Percentiles rank a stretch among this genome's conserved stretches.
phyloP scores from a whole-genome alignment of 805 yeast genomes.

The Spathaspora arborariae region DNA sequence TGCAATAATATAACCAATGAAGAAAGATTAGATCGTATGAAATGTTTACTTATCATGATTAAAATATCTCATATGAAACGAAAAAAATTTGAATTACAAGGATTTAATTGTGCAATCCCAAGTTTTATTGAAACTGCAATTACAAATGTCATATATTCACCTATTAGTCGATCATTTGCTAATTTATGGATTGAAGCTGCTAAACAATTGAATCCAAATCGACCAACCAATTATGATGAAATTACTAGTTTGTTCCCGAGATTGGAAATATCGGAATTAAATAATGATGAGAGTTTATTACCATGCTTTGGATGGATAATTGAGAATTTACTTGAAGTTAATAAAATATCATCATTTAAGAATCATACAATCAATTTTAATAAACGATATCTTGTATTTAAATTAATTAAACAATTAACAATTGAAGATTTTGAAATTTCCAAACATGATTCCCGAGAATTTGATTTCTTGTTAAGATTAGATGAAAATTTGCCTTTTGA shows the following conservation, averaged over 20 bases:
- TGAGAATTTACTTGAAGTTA: conserved; percentile 66
- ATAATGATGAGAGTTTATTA: conserved; percentile 47
- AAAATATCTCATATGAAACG: conserved; percentile 67
- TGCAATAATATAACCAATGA: conserved; percentile 55
- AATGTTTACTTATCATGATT: conserved; percentile 59
- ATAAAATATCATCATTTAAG: conserved; percentile 69
- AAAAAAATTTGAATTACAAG: conserved; percentile 44
- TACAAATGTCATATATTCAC: conserved; percentile 68
- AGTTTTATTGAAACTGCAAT: conserved; percentile 82
- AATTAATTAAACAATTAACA: conserved; percentile 34
- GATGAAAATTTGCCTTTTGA: conserved; percentile 40
- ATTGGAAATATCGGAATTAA: conserved; percentile 24
- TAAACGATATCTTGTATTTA: conserved; percentile 47
- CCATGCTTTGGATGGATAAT: conserved; percentile 93
- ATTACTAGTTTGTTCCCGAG: conserved; percentile 29
- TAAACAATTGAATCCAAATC: conserved; percentile 12
- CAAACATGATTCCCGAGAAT: conserved; percentile 38
- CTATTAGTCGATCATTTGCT: conserved; percentile 71
- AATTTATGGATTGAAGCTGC: conserved; percentile 68
- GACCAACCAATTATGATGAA: conserved; percentile 21
- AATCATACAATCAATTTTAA: conserved; percentile 74
- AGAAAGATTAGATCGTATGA: conserved; percentile 66
- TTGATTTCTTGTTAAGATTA: conserved; percentile 51
- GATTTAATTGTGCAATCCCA: conserved; percentile 47
- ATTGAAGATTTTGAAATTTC: conserved; percentile 28